Base-by-base conservation (phyloP, 805 yeast species). In the Candida piceae region DNA sequence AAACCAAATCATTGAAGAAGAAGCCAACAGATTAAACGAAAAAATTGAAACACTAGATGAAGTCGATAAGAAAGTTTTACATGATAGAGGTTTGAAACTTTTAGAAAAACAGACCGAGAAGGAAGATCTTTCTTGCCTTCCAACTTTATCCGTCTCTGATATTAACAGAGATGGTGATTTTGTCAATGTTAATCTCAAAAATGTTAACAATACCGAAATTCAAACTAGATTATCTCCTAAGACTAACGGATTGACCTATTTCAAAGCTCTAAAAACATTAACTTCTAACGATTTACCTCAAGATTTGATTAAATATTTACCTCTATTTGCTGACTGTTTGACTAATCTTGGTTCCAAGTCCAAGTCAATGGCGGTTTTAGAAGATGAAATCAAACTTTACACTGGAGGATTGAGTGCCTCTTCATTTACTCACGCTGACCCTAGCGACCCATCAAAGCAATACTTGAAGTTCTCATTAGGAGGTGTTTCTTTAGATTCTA, bases 351-450 rank as follows among this genome's bases (percentile, higher is more conserved):
- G 98, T n/a, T 90, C 98, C 1, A 56, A 65, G 7, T 52, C 60
- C 7, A 78, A 81, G 40, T 56, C 81, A 1, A 85, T 85, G 74
- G 84, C 86, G 16, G 82, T 80, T 25, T 71, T 93, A 40, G 97
- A 90, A 53, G 88, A 89, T 47, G 78, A 80, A 31, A 88, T 93
- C 48, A 85, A 82, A 53, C 66, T 80, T 34, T 69, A 72, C 38
- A 88, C 97, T 0, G 97, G 97, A 18, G 96, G 97, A 0, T 58
- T 93, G 15, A 66, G 78, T 4, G 73, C 88, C n/a, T 67, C 74
- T 16, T 66, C 77, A 7, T 67, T 74, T 42, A 74, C 78, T 1
- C 71, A 71, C 31, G 64, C 82, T 4, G 70, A 78, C 29, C 80
- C 87, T 3, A 58, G 50, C 26, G 55, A 73, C 34, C 68, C 78